phyloP scores from a whole-genome alignment of 106 monocot genomes.

The Dendrobium nobile region DNA sequence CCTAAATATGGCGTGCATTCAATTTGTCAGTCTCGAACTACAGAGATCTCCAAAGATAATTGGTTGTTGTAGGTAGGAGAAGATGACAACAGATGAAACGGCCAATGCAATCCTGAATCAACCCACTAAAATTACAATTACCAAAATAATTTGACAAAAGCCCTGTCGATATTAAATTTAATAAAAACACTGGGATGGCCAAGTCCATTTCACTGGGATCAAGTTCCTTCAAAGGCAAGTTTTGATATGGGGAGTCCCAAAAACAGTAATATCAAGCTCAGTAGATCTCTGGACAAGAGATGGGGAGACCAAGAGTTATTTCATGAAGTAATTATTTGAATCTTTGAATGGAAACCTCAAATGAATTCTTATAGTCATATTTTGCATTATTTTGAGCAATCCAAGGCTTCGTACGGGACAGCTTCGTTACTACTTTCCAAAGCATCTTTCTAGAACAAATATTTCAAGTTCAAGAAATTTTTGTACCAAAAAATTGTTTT shows the following conservation, averaged over 20 bases:
- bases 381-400: no score
- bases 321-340: no score
- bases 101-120: neutral
- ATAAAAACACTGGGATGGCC: neutral
- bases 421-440: no score
- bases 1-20: neutral
- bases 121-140: neutral
- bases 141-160: neutral
- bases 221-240: neutral
- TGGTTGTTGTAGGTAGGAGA: neutral
- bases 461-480: no score
- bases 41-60: neutral
- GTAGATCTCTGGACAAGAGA: neutral
- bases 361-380: neutral
- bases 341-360: neutral
- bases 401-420: no score
- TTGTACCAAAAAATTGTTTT: no score
- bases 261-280: neutral
- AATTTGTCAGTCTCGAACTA: neutral
- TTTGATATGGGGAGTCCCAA: neutral
- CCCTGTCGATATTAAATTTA: neutral
- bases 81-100: neutral
- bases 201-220: neutral
- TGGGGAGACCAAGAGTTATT: neutral
- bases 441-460: no score